Conservation (phyloP, 2,329 filamentous ascomycete genomes). For the Lecanosticta acicola region DNA sequence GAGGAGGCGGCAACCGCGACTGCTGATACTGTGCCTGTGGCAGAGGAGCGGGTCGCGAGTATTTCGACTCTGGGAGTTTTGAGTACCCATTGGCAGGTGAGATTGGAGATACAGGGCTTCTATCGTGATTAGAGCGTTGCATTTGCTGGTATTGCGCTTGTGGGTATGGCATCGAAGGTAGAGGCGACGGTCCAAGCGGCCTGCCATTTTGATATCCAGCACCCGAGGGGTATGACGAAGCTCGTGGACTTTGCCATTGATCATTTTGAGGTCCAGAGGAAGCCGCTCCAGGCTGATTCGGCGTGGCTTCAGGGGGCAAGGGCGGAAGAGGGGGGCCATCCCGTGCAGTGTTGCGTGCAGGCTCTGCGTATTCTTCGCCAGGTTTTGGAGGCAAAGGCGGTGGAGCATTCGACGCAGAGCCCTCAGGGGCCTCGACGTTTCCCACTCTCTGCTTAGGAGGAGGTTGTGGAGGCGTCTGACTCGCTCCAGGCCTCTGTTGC, state of each 20-base stretch:
- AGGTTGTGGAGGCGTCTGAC: conserved; percentile 28
- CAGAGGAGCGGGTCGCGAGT: conserved; percentile 27
- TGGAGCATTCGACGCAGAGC: conserved; percentile 26
- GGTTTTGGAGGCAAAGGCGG: conserved; percentile 53
- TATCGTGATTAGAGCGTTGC: conserved; percentile 15
- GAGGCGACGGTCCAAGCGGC: conserved; percentile 7
- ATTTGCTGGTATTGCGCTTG: conserved; percentile 19
- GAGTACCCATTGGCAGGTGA: conserved; percentile 24
- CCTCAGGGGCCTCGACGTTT: conserved; percentile 11
- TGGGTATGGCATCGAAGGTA: conserved; percentile 4
- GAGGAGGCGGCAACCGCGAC: conserved; percentile 7
- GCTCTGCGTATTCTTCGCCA: conserved; percentile 29
- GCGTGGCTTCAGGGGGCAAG: conserved; percentile 24
- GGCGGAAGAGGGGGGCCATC: conserved; percentile 35
- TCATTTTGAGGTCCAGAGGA: conserved; percentile 16
- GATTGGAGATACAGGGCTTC: conserved; percentile 31
- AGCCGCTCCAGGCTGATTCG: conserved; percentile 9
- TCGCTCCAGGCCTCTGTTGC: conserved; percentile 46
- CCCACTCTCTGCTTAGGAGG: conserved; percentile 33
- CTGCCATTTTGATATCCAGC: conserved; percentile 13
- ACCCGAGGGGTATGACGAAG: conserved; percentile 7
- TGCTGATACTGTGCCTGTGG: conserved; percentile 21
- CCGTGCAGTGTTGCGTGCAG: conserved; percentile 13
- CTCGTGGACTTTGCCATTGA: conserved; percentile 21
- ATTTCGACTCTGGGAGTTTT: conserved; percentile 17